Evolutionary conservation across 1,284 basidiomycete species (phyloP), one percentile per base, ranked within the genome.

Genomic region (Neonothopanus nambi): DNA sequence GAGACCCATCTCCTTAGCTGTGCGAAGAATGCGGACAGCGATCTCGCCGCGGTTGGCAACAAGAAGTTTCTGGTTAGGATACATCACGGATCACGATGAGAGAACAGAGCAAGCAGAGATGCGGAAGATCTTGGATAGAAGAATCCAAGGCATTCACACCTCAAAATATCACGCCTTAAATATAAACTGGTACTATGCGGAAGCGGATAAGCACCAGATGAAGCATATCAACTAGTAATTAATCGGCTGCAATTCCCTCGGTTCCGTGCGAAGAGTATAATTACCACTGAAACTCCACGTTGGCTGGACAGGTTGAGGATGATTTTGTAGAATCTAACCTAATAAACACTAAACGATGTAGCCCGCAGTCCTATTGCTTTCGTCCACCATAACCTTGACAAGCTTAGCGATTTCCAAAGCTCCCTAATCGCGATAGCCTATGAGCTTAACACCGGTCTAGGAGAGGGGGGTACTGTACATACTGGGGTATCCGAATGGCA

Each of bases 401-500:
- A 70, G 62, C 43, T 65, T 57, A 9, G 80, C 79, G 37, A 79
- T 76, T 56, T 77, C 73, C 3, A 81, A 75, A 1, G 80, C 78
- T 20, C 74, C 80, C 81, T 84, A 54, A n/a, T 13, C 23, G 45
- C 13, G 30, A 43, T 6, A 13, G 11, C 18, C 15, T 7, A 17
- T 1, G 3, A 39, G n/a, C 11, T 5, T 9, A 48, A 40, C 9
- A 18, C 35, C n/a, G 18, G n/a, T n/a, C n/a, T n/a, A n/a, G 18
- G 5, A 23, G 51, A 28, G 24, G n/a, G 9, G 1, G 5, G 18
- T 28, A 33, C 4, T 23, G 18, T 21, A 64, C 79, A 57, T 49
- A 83, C 83, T 3, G 84, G 83, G 0, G 83, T 85, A 55, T 85
- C 84, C 0, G 82, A 84, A 60, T 85, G 84, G 52, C 81, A 81